These are phyloP conservation scores for Acmispon strigosus DNA, from an alignment of 306 rosid species.

Conservation along the genomic window DNA sequence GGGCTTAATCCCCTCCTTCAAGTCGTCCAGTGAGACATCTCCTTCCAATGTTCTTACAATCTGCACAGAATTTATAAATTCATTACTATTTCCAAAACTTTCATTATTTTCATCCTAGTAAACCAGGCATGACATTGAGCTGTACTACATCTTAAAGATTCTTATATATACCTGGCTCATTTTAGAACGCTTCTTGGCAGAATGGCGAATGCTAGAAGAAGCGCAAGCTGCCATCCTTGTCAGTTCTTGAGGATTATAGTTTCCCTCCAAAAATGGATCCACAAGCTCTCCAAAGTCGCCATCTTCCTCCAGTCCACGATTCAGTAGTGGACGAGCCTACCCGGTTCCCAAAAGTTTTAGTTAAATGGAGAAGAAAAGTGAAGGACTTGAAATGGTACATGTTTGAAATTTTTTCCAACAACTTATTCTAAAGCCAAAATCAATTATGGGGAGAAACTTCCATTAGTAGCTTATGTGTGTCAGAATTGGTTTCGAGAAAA, in stretches of 20 bases:
- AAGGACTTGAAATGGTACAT: background rate
- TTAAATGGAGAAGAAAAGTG: background rate
- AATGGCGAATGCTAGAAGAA: conserved; percentile 83
- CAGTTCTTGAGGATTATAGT: conserved; percentile 54
- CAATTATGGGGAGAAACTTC: too few species aligned
- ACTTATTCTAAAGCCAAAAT: too few species aligned
- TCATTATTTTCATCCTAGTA: too few species aligned
- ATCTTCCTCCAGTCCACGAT: conserved; percentile 52
- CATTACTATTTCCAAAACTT: background rate
- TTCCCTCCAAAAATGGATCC: conserved; percentile 52
- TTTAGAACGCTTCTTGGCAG: conserved; percentile 65
- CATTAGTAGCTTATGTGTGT: too few species aligned
- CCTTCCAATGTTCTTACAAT: conserved; percentile 77
- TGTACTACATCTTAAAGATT: too few species aligned
- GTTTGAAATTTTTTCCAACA: too few species aligned
- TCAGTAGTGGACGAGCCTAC: conserved; percentile 81
- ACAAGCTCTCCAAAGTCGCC: conserved; percentile 52
- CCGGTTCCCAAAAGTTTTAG: background rate
- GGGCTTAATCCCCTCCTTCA: conserved; percentile 46
- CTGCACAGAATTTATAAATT: conserved; percentile 19
- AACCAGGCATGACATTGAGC: too few species aligned
- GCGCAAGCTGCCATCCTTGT: conserved; percentile 72
- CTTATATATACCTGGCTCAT: conserved; percentile 70
- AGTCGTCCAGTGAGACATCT: conserved; percentile 59
- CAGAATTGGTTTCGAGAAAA: too few species aligned